Base-by-base conservation (phyloP, 768 basidiomycete species). In the Xerocomellus amylosporus region DNA sequence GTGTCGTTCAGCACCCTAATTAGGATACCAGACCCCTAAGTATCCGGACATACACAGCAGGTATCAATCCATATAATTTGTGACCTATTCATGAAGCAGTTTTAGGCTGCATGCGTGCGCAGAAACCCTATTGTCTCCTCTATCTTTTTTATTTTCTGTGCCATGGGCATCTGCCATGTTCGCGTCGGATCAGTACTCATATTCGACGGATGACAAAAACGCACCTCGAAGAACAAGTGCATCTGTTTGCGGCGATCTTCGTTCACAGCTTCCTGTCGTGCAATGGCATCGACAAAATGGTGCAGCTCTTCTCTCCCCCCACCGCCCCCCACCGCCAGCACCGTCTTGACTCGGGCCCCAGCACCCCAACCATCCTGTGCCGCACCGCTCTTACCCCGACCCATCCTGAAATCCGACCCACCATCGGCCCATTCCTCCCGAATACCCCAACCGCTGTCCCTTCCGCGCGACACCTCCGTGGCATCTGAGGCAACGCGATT, bases 121-220 rank as follows among this genome's bases (percentile, higher is more conserved):
- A 83, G 66, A 49, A 68, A 70, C 33, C 68, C 71, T 55, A 84
- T 75, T 8, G 79, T 68, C 56, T 80, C 79, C 46, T 78, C 63
- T 24, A 85, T 85, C 55, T 76, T 76, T 51, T 72, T 59, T 1
- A 85, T 59, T 58, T 85, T 84, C 39, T 81, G 73, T 26, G 83
- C 70, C 4, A 83, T 79, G 3, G 81, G 67, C 75, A 85, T 77
- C 84, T 85, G 53, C n/a, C 15, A 54, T 58, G 34, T 30, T 37
- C 4, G 12, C 49, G 20, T 37, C 26, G 13, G 9, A 17, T 56
- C 10, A 61, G 53, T 22, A 5, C 17, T 8, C 37, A 19, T 30
- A 15, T 17, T 19, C n/a, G n/a, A 40, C 19, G 24, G 37, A 41
- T 5, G n/a, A 10, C 15, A 17, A 20, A 1, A 5, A 26, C 76